Conservation (phyloP, 1,284 basidiomycete genomes). For the Leccinum olivaceoglutinosum region DNA sequence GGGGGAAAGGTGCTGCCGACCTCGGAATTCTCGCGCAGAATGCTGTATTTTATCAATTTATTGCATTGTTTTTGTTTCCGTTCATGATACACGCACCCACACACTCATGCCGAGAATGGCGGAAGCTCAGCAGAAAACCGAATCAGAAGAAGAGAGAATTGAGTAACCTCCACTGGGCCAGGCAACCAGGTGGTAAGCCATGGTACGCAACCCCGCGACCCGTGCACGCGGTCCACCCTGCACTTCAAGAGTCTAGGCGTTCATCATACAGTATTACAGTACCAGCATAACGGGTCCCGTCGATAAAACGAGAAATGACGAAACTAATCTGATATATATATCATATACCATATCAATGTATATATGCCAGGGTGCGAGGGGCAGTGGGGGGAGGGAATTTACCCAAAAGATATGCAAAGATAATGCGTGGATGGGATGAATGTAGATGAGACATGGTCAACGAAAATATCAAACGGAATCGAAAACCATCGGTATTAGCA, state of each 20-base stretch:
- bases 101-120: neutral
- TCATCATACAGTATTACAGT: neutral
- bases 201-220: neutral
- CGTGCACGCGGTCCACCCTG: neutral
- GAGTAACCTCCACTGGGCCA: neutral
- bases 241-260: neutral
- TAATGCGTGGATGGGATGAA: conserved; percentile 1
- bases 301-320: neutral
- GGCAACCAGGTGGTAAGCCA: neutral
- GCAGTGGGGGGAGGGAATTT: neutral
- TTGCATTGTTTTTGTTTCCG: neutral
- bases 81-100: neutral
- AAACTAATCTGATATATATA: neutral
- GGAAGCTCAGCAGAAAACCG: neutral
- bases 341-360: conserved; percentile 5
- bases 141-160: neutral
- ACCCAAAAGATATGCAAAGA: neutral
- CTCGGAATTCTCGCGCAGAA: neutral
- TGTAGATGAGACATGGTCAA: neutral
- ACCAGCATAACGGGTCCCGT: neutral
- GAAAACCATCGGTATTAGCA: neutral
- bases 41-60: neutral
- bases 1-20: neutral
- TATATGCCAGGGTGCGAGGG: conserved; percentile 1
- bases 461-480: neutral